Conservation (phyloP, 208 protist genomes). For the Crithidia fasciculata region DNA sequence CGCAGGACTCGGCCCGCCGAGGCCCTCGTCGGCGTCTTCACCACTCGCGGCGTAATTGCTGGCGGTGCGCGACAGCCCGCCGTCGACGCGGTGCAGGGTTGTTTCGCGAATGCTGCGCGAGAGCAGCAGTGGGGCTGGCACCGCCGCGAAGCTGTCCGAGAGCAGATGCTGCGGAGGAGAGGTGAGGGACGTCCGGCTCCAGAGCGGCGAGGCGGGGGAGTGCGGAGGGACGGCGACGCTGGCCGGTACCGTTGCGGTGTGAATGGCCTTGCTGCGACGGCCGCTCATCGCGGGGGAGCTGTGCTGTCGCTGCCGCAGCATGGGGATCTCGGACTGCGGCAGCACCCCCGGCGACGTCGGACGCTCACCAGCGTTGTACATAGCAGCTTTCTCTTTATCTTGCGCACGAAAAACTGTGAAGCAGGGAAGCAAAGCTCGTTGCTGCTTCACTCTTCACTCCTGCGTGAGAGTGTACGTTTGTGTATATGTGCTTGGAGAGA, state of each 20-base stretch:
- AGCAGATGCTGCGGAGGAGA: slow-evolving; percentile 3
- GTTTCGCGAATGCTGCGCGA: slow-evolving; percentile 33
- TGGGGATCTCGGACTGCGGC: background rate
- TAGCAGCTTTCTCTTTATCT: background rate
- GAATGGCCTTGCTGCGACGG: background rate
- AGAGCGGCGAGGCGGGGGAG: background rate
- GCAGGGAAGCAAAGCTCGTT: background rate
- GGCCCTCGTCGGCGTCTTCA: slow-evolving; percentile 18
- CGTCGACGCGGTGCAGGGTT: slow-evolving; percentile 9
- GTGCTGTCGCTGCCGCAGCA: slow-evolving; percentile 11
- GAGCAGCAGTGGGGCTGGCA: slow-evolving; percentile 25
- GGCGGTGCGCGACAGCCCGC: slow-evolving; percentile 1
- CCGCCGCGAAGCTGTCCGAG: slow-evolving; percentile 1
- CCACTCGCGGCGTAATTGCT: slow-evolving; percentile 19
- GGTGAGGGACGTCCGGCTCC: background rate
- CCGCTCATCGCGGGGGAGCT: background rate
- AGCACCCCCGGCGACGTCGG: background rate
- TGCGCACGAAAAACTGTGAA: too few species aligned
- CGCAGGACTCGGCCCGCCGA: background rate
- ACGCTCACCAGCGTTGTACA: slow-evolving; percentile 7
- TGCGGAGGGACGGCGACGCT: background rate
- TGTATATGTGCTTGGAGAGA: too few species aligned
- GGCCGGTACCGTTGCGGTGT: slow-evolving; percentile 6
- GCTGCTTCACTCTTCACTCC: too few species aligned
- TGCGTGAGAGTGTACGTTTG: too few species aligned